A percentile compares a stretch with the other conserved stretches of the same genome.
Evolutionary conservation across 441 rosid genomes (phyloP).

Genomic region (Gossypium schwendimanii): DNA sequence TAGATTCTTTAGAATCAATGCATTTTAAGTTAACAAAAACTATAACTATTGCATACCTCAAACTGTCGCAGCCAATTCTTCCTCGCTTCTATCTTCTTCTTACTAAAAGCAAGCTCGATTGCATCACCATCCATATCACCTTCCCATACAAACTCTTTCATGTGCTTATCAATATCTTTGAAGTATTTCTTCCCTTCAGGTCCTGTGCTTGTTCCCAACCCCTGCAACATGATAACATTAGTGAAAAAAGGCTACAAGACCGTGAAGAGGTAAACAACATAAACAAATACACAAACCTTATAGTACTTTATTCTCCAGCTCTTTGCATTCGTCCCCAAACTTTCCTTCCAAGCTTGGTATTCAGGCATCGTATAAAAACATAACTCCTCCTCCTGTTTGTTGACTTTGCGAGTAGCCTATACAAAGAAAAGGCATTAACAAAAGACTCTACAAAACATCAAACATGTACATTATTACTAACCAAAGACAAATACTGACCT

Average conservation of each 20-base stretch:
- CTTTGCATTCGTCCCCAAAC: constrained; percentile 52
- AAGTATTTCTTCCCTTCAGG: constrained; percentile 78
- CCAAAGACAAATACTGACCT: constrained; percentile 42
- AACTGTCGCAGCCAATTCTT: constrained; percentile 80
- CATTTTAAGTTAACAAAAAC: not conserved
- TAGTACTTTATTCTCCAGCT: constrained; percentile 93
- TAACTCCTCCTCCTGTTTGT: constrained; percentile 27
- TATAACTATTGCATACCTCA: constrained; percentile 36
- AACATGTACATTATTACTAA: not conserved
- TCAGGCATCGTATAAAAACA: constrained; percentile 92
- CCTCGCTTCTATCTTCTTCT: constrained; percentile 90
- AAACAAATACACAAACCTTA: constrained; percentile 48
- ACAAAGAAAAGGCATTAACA: not conserved
- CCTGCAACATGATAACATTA: constrained; percentile 32
- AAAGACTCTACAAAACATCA: not conserved
- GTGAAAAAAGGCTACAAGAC: constrained; percentile 1
- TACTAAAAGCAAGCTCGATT: constrained; percentile 97
- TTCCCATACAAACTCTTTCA: constrained; percentile 79
- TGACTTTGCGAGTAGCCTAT: constrained; percentile 55
- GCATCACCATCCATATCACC: constrained; percentile 78
- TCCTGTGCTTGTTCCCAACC: constrained; percentile 84
- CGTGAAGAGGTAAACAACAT: not conserved
- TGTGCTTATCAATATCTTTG: constrained; percentile 45
- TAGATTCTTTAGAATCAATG: not conserved
- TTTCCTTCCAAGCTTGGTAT: constrained; percentile 79